Evolutionary conservation across 2,329 filamentous ascomycete genomes (phyloP).

Genomic region (Ploettnerulaceae sp.): DNA sequence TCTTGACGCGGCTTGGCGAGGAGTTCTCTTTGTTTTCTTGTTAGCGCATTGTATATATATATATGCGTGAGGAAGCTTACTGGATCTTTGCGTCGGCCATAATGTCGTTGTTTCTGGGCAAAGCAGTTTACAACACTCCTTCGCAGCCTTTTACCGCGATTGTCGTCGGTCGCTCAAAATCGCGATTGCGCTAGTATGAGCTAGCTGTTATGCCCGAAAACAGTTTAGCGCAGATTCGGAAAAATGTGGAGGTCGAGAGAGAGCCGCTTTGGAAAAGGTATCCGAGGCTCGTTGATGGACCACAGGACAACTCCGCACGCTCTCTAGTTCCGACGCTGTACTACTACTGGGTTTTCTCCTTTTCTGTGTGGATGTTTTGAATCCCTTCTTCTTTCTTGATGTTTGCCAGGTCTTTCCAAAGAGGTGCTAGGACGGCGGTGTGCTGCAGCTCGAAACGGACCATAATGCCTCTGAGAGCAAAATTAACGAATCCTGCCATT

Average conservation of each 20-base stretch:
- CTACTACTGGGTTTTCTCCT: not conserved
- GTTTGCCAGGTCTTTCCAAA: constrained; percentile 51
- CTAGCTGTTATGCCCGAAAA: not conserved
- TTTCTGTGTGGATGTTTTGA: constrained; percentile 8
- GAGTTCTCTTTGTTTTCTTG: constrained; percentile 80
- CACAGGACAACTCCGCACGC: constrained; percentile 18
- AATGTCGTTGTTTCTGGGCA: constrained; percentile 28
- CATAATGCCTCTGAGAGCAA: constrained; percentile 77
- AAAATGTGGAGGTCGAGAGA: not conserved
- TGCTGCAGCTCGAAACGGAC: constrained; percentile 41
- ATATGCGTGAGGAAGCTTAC: constrained; percentile 38
- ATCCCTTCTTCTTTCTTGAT: constrained; percentile 40
- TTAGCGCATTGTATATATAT: not conserved
- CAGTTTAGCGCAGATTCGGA: not conserved
- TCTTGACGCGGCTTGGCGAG: constrained; percentile 84
- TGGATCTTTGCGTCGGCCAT: constrained; percentile 71
- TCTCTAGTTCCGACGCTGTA: constrained; percentile 8
- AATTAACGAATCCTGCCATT: constrained; percentile 58
- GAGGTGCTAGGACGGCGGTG: constrained; percentile 50
- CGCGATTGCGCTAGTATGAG: not conserved
- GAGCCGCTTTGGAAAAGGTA: constrained; percentile 17
- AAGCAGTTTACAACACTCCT: constrained; percentile 15
- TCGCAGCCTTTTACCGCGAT: not conserved
- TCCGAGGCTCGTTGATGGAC: constrained; percentile 15
- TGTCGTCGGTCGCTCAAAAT: constrained; percentile 6